Conservation (phyloP, 805 yeast genomes). For the Suhomyces sp. region DNA sequence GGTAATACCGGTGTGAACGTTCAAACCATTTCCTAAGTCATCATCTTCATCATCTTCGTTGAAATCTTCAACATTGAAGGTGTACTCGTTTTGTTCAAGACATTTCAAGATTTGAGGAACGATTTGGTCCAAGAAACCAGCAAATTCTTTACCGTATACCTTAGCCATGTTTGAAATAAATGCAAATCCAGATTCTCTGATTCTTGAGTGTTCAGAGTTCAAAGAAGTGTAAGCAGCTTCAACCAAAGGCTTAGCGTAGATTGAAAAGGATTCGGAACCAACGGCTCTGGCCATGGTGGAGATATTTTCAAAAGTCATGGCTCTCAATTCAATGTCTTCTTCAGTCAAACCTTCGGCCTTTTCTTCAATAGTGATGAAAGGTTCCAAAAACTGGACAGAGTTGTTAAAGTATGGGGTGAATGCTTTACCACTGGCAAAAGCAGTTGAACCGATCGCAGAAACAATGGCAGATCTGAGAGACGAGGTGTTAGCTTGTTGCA, state of each 20-base stretch:
- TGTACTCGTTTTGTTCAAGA: constrained; percentile 82
- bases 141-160: constrained; percentile 88
- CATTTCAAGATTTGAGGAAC: constrained; percentile 83
- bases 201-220: constrained; percentile 72
- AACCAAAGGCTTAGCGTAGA: constrained; percentile 83
- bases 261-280: constrained; percentile 82
- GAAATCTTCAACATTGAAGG: constrained; percentile 57
- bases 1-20: constrained; percentile 91
- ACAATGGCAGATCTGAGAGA: constrained; percentile 79
- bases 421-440: constrained; percentile 88
- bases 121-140: constrained; percentile 77
- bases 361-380: constrained; percentile 69
- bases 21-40: constrained; percentile 66
- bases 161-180: constrained; percentile 92
- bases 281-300: constrained; percentile 97
- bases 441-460: constrained; percentile 95
- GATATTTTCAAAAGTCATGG: constrained; percentile 87
- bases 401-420: constrained; percentile 83
- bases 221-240: constrained; percentile 82
- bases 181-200: constrained; percentile 93
- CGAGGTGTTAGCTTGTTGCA: constrained; percentile 70
- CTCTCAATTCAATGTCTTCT: constrained; percentile 87
- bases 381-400: constrained; percentile 78
- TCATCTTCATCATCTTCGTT: constrained; percentile 57
- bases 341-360: constrained; percentile 75